Conservation (phyloP, 768 basidiomycete genomes). For the Hygrophorus pudorinus region DNA sequence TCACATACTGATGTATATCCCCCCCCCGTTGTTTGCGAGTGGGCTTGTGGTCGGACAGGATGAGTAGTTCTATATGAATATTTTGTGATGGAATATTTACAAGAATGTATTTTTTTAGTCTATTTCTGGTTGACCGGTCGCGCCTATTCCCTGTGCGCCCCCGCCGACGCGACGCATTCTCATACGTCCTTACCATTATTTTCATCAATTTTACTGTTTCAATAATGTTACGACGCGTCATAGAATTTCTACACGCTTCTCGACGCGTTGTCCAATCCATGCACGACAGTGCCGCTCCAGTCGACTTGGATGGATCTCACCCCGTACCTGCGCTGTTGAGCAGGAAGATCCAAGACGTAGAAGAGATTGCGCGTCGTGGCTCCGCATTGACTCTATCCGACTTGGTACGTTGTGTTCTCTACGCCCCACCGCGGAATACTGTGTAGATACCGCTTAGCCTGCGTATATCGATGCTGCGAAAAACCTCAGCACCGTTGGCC, state of each 20-base stretch:
- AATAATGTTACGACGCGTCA: background rate
- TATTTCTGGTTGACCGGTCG: no score
- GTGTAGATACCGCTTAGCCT: constrained; percentile 23
- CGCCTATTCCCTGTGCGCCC: background rate
- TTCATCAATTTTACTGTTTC: background rate
- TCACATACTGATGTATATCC: no score
- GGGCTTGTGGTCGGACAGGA: no score
- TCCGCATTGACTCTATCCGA: constrained; percentile 19
- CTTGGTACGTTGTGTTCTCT: constrained; percentile 17
- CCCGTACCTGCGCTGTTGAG: constrained; percentile 15
- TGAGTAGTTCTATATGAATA: no score
- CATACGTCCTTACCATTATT: background rate
- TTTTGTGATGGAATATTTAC: background rate
- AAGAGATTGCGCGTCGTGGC: constrained; percentile 18
- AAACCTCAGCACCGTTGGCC: constrained; percentile 27
- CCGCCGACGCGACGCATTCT: background rate
- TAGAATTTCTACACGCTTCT: background rate
- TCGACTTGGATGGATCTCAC: constrained; percentile 26
- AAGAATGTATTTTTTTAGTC: background rate
- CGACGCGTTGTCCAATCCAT: constrained; percentile 13
- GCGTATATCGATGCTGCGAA: constrained; percentile 39
- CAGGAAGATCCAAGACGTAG: constrained; percentile 18
- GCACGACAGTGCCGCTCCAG: constrained; percentile 16
- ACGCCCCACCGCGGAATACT: background rate
- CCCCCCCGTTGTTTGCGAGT: no score